phyloP scores from a whole-genome alignment of 2,329 filamentous ascomycete genomes.

The Penicillium sp. region DNA sequence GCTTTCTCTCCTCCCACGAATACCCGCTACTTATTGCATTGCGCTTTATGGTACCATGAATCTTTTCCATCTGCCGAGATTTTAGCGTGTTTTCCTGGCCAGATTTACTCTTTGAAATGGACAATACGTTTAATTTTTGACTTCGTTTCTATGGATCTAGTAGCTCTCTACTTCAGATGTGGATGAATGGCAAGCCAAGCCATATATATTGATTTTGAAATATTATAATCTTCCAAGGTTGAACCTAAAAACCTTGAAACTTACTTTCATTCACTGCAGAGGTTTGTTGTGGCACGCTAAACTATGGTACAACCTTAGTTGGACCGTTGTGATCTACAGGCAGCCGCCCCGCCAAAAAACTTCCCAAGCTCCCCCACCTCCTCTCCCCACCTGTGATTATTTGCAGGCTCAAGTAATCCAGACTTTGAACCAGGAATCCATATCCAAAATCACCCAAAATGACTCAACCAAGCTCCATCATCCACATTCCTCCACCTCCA shows the following conservation, averaged over 20 bases:
- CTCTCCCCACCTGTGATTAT: not conserved
- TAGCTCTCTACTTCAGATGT: no score
- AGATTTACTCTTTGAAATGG: slow-evolving; percentile 10
- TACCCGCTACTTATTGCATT: slow-evolving; percentile 25
- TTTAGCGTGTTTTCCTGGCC: slow-evolving; percentile 10
- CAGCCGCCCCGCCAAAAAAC: slow-evolving; percentile 20
- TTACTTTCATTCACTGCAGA: not conserved
- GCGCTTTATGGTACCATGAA: slow-evolving; percentile 21
- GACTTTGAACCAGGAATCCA: not conserved
- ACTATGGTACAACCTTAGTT: not conserved
- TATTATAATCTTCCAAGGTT: not conserved
- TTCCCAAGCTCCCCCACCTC: slow-evolving; percentile 11
- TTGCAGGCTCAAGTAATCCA: not conserved
- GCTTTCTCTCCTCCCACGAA: slow-evolving; percentile 12
- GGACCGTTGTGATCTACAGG: slow-evolving; percentile 21
- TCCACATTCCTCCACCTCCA: not conserved
- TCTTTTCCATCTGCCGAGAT: slow-evolving; percentile 16
- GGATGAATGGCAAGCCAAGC: not conserved
- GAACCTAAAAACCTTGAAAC: not conserved
- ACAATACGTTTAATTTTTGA: slow-evolving; percentile 3
- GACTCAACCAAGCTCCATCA: slow-evolving; percentile 18
- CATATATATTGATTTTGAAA: not conserved
- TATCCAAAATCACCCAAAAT: slow-evolving; percentile 14
- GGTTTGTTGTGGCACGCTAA: not conserved
- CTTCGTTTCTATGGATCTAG: not conserved